phyloP scores from a whole-genome alignment of 768 basidiomycete species.

The Lactarius quietus region DNA sequence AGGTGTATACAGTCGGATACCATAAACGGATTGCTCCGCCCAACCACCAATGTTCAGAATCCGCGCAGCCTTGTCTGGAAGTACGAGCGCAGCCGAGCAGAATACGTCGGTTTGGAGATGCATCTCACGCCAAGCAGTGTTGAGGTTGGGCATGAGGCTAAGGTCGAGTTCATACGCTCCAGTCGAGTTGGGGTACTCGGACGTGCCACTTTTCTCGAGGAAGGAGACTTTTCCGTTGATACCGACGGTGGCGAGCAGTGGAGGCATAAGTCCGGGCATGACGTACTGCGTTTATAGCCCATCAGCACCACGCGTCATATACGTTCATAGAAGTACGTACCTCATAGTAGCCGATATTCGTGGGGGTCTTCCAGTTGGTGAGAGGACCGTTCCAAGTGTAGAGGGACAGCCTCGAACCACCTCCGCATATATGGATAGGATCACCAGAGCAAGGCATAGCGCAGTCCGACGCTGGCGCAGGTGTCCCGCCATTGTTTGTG shows the following conservation, averaged over 20 bases:
- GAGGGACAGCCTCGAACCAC: conserved; percentile 44
- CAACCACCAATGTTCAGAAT: conserved; percentile 66
- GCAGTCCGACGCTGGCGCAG: conserved; percentile 40
- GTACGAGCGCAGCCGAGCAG: conserved; percentile 67
- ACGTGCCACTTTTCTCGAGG: conserved; percentile 70
- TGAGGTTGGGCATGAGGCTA: conserved; percentile 44
- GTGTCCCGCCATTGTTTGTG: conserved; percentile 32
- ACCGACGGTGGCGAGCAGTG: conserved; percentile 70
- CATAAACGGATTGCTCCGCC: conserved; percentile 68
- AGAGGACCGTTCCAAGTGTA: conserved; percentile 37
- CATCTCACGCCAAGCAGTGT: conserved; percentile 67
- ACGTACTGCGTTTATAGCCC: conserved; percentile 36
- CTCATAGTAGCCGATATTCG: conserved; percentile 66
- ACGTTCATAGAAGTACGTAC: conserved; percentile 35
- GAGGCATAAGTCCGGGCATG: conserved; percentile 60
- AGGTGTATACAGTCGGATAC: conserved; percentile 70
- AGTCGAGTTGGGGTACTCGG: conserved; percentile 58
- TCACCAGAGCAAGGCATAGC: conserved; percentile 65
- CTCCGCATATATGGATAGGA: conserved; percentile 65
- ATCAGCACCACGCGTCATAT: neutral
- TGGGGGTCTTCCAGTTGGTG: conserved; percentile 63
- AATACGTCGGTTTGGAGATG: conserved; percentile 76
- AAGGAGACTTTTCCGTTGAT: conserved; percentile 80
- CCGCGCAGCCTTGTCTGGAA: conserved; percentile 70
- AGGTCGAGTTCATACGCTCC: conserved; percentile 78